Percentiles rank a stretch among this genome's conserved stretches.
Evolutionary conservation across 148 eudicot species (phyloP).

Genomic region (Rhododendron griersonianum): DNA sequence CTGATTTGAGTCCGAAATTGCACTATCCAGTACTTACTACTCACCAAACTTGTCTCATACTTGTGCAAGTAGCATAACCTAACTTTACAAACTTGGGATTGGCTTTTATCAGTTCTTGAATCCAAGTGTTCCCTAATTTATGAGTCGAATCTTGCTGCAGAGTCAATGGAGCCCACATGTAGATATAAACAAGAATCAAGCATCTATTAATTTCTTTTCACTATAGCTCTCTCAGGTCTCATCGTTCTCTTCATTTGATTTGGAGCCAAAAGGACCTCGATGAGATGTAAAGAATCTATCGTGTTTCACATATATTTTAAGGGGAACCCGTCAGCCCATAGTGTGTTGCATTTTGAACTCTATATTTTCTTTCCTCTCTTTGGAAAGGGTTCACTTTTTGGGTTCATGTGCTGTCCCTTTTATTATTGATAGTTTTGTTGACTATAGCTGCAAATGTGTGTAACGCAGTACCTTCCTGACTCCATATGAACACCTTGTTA

Average conservation of each 20-base stretch:
- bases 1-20: slow-evolving; percentile 25
- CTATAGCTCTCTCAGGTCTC: neutral
- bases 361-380: neutral
- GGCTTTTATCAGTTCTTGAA: slow-evolving; percentile 2
- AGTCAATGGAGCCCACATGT: neutral
- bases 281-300: neutral
- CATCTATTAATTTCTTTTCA: neutral
- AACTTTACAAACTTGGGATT: neutral
- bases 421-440: neutral
- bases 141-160: neutral
- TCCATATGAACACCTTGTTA: neutral
- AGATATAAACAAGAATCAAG: neutral
- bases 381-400: neutral
- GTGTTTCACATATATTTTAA: neutral
- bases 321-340: neutral
- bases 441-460: neutral
- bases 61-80: neutral
- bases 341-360: neutral
- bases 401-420: neutral
- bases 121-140: neutral
- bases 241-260: neutral
- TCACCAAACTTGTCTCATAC: slow-evolving; percentile 5
- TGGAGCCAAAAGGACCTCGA: neutral
- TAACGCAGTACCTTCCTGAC: neutral
- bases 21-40: slow-evolving; percentile 32